Conservation (phyloP, 306 rosid species). For the Erythrophleum fordii region DNA sequence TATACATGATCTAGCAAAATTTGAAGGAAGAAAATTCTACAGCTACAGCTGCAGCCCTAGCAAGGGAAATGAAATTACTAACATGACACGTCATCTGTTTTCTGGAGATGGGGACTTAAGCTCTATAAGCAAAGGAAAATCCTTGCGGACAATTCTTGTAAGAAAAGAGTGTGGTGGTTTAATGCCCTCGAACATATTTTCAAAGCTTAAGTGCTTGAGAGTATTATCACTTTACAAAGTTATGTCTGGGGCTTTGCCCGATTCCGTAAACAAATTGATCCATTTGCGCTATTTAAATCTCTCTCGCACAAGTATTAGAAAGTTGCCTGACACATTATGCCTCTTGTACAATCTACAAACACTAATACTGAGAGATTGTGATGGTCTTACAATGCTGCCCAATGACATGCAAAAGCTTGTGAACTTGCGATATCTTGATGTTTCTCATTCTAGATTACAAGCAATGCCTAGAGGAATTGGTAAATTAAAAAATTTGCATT, state of each 20-base stretch:
- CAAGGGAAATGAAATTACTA: background rate
- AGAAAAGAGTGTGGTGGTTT: background rate
- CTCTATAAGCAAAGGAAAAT: background rate
- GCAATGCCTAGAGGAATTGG: conserved; percentile 1
- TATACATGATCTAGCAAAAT: conserved; percentile 27
- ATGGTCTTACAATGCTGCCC: background rate
- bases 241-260: background rate
- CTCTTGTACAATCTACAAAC: conserved; percentile 31
- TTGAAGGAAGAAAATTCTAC: conserved; percentile 9
- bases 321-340: background rate
- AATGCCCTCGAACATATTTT: background rate
- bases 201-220: background rate
- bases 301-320: background rate
- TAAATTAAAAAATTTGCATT: background rate
- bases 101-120: background rate
- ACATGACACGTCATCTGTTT: conserved; percentile 11
- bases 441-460: background rate
- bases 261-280: background rate
- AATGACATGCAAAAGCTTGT: conserved; percentile 7
- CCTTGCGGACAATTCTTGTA: conserved; percentile 19
- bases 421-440: conserved; percentile 21
- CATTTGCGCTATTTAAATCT: conserved; percentile 33
- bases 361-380: background rate
- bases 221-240: background rate
- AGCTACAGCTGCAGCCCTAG: too few relatives aligned